These are phyloP conservation scores for Trebouxia gelatinosa DNA, from an alignment of 163 green algal species.

Conservation along the genomic window DNA sequence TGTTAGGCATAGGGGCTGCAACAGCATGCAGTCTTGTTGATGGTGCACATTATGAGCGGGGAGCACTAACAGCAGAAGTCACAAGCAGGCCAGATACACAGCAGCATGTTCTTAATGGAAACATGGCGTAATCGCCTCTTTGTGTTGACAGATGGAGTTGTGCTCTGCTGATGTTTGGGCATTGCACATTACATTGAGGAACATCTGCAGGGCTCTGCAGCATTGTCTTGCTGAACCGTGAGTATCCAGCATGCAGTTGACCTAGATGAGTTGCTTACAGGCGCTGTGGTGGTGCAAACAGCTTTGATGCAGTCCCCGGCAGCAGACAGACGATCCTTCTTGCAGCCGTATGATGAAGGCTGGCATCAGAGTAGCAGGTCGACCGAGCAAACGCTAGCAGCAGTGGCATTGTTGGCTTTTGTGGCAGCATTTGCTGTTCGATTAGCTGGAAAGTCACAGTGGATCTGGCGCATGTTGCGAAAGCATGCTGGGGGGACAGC, in stretches of 20 bases:
- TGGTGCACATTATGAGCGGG: too few species aligned
- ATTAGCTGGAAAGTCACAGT: background rate
- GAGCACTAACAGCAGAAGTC: too few species aligned
- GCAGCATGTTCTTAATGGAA: too few species aligned
- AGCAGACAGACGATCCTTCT: background rate
- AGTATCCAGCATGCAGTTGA: too few species aligned
- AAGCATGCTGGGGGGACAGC: conserved; percentile 23
- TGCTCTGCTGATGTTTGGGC: too few species aligned
- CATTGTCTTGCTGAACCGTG: too few species aligned
- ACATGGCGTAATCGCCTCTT: background rate
- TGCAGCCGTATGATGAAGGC: background rate
- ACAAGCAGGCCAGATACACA: too few species aligned
- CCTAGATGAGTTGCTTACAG: background rate
- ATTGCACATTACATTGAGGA: too few species aligned
- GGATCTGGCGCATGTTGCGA: conserved; percentile 7
- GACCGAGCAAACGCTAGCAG: background rate
- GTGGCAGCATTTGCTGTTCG: conserved; percentile 10
- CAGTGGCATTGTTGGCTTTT: background rate
- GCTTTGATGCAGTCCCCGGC: background rate
- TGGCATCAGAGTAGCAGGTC: background rate
- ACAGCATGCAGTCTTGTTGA: too few species aligned
- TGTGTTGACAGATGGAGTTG: background rate
- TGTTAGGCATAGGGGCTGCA: too few species aligned
- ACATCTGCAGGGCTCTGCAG: too few species aligned
- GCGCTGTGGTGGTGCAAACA: conserved; percentile 11